Percentiles rank a stretch among this genome's conserved stretches.
Conservation (phyloP, 2,329 filamentous ascomycete genomes). For the Tolypocladium tundrense region DNA sequence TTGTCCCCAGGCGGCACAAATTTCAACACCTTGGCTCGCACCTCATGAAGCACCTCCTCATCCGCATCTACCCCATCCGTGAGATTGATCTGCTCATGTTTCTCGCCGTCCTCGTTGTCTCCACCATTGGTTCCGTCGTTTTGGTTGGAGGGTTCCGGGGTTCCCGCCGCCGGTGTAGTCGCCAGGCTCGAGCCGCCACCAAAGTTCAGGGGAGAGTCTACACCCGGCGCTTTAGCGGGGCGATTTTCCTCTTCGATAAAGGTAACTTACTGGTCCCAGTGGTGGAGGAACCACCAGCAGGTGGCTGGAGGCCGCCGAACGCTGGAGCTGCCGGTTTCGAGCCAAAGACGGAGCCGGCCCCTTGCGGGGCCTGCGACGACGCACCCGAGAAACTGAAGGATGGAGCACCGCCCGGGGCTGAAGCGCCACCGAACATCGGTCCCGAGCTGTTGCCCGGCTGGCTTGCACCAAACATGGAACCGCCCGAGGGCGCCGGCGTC, state of each 20-base stretch:
- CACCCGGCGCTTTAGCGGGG: conserved; percentile 34
- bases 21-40: conserved; percentile 60
- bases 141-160: conserved; percentile 43
- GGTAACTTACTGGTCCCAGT: conserved; percentile 36
- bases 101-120: conserved; percentile 44
- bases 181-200: conserved; percentile 51
- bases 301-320: conserved; percentile 30
- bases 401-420: conserved; percentile 18
- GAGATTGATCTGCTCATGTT: conserved; percentile 61
- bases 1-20: conserved; percentile 39
- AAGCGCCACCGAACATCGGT: conserved; percentile 20
- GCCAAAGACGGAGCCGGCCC: conserved; percentile 20
- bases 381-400: conserved; percentile 29
- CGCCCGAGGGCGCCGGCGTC: conserved; percentile 10
- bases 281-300: conserved; percentile 31
- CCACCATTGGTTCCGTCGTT: conserved; percentile 29
- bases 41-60: conserved; percentile 60
- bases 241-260: conserved; percentile 30
- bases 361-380: conserved; percentile 16
- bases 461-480: conserved; percentile 16
- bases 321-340: conserved; percentile 22
- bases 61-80: conserved; percentile 60
- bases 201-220: conserved; percentile 46
- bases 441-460: conserved; percentile 11
- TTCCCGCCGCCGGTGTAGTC: conserved; percentile 48